Conservation (phyloP, 768 basidiomycete genomes). For the Termitomyces sp. region DNA sequence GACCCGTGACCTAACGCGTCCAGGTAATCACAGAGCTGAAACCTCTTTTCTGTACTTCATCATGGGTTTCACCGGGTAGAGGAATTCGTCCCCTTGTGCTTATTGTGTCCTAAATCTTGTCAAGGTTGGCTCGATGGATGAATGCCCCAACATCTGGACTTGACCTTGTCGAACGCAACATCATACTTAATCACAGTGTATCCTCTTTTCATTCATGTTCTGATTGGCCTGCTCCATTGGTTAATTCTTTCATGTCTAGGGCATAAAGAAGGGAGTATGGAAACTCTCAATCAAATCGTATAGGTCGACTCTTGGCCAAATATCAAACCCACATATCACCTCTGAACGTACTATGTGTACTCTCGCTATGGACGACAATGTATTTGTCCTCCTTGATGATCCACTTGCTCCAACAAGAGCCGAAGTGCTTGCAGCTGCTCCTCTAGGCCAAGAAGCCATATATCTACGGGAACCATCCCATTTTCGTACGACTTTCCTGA, state of each 20-base stretch:
- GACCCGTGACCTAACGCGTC: constrained; percentile 14
- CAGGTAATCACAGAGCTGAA: not conserved
- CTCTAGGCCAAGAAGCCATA: constrained; percentile 33
- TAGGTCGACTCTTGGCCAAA: constrained; percentile 62
- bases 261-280: constrained; percentile 59
- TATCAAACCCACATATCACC: constrained; percentile 41
- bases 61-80: constrained; percentile 64
- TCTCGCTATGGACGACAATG: constrained; percentile 74
- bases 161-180: constrained; percentile 63
- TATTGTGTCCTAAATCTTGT: constrained; percentile 4
- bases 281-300: constrained; percentile 65
- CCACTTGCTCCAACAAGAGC: constrained; percentile 62
- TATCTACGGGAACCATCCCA: constrained; percentile 51
- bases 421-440: constrained; percentile 47
- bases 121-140: constrained; percentile 73
- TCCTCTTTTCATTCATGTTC: constrained; percentile 10
- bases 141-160: constrained; percentile 75
- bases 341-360: constrained; percentile 70
- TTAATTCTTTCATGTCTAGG: constrained; percentile 31
- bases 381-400: constrained; percentile 76
- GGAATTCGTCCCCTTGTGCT: constrained; percentile 26
- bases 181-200: constrained; percentile 65
- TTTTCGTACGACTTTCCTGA: constrained; percentile 73
- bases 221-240: not conserved
- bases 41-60: not conserved